Evolutionary conservation across 169 alveolate genomes (phyloP).

Genomic region (Besnoitia besnoiti): DNA sequence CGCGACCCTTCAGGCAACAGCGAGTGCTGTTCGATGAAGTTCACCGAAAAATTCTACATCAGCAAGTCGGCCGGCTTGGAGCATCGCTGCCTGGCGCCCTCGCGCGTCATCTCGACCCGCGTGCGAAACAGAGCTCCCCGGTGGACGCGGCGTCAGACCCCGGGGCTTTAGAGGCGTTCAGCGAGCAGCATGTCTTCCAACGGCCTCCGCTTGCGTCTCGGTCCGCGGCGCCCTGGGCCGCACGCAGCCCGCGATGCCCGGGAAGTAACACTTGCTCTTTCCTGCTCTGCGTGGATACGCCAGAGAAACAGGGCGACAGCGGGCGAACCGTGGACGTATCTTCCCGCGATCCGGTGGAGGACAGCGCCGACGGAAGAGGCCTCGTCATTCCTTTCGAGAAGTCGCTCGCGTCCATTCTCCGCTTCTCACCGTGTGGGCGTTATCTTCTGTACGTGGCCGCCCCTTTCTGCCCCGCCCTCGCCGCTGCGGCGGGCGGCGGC

Average conservation of each 20-base stretch:
- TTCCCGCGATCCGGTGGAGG: background rate
- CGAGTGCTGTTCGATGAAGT: conserved; percentile 3
- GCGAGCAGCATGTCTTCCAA: background rate
- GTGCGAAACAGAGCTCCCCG: background rate
- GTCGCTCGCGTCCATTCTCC: conserved; percentile 15
- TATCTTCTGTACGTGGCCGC: background rate
- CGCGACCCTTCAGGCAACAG: background rate
- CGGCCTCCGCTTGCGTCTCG: background rate
- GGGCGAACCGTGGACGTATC: background rate
- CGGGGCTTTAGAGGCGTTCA: background rate
- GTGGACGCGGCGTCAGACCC: background rate
- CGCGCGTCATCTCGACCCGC: background rate
- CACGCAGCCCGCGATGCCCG: background rate
- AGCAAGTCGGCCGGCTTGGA: background rate
- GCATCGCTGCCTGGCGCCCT: background rate
- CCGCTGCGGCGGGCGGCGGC: conserved; percentile 7
- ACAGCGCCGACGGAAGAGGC: background rate
- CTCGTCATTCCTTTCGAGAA: background rate
- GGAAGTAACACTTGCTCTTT: background rate
- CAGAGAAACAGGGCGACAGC: background rate
- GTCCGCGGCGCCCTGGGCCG: background rate
- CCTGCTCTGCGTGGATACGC: background rate
- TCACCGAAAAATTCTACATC: background rate
- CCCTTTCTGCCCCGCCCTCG: background rate
- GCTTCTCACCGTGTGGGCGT: background rate